A percentile compares a stretch with the other conserved stretches of the same genome.
Evolutionary conservation across 257 asterid species (phyloP).

Genomic region (Plectranthus barbatus): DNA sequence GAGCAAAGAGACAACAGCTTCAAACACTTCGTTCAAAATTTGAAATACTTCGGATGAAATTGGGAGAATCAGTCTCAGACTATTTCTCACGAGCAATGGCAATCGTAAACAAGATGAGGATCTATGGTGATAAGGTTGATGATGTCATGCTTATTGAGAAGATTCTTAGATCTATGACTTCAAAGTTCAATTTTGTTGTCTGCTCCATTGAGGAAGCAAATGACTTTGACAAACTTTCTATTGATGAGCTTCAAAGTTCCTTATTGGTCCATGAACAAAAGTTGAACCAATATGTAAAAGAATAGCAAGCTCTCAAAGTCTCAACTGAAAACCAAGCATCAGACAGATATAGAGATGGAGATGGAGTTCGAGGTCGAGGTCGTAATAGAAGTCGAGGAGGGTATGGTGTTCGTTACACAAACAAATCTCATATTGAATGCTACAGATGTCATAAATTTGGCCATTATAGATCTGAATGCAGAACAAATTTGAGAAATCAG

Average conservation of each 20-base stretch:
- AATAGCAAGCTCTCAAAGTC: not conserved
- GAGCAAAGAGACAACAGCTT: not conserved
- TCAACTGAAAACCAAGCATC: too few relatives aligned
- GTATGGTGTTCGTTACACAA: too few relatives aligned
- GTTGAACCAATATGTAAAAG: too few relatives aligned
- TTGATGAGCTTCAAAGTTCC: not conserved
- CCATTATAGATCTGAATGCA: not conserved
- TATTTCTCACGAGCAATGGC: not conserved
- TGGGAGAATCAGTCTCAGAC: not conserved
- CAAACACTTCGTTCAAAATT: slow-evolving; percentile 7
- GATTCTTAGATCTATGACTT: not conserved
- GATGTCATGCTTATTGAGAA: not conserved
- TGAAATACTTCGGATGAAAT: not conserved
- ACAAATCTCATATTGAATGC: too few relatives aligned
- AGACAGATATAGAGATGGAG: too few relatives aligned
- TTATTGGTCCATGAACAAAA: not conserved
- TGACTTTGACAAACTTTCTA: not conserved
- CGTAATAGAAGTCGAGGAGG: not conserved
- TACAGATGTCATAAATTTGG: not conserved
- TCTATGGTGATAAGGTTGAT: not conserved
- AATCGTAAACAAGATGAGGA: not conserved
- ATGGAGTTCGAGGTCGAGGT: not conserved
- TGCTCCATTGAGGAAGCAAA: not conserved
- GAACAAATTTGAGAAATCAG: too few relatives aligned
- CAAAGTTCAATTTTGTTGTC: not conserved